A percentile compares a stretch with the other conserved stretches of the same genome.
Conservation (phyloP, 176 grass and related monocot species). For the Calamus simplicifolius region DNA sequence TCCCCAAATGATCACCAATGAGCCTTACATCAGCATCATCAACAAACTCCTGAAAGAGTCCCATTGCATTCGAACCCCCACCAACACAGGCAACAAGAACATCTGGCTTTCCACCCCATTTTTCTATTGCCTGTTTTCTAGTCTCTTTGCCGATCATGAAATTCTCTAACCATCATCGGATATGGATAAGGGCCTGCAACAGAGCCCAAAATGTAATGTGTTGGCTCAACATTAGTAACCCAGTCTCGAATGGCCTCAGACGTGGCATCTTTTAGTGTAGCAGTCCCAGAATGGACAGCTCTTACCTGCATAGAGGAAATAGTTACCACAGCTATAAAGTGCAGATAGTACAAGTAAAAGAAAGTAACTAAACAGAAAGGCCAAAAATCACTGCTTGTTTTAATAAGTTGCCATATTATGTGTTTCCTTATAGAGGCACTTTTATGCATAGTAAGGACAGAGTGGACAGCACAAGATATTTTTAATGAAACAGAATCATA, state of each 20-base stretch:
- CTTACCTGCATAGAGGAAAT: slow-evolving; percentile 48
- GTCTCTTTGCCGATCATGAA: slow-evolving; percentile 94
- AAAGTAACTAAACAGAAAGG: too few species aligned
- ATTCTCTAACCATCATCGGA: slow-evolving; percentile 98
- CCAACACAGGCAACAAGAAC: slow-evolving; percentile 92
- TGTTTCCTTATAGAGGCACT: too few species aligned
- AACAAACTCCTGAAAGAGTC: slow-evolving; percentile 92
- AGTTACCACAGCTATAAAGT: background rate
- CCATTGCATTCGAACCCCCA: slow-evolving; percentile 95
- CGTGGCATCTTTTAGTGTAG: slow-evolving; percentile 93
- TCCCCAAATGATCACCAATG: background rate
- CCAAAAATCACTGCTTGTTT: too few species aligned
- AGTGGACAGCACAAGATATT: too few species aligned
- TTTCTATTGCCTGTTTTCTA: slow-evolving; percentile 75
- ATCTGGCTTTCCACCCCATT: slow-evolving; percentile 86
- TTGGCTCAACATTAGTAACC: slow-evolving; percentile 86
- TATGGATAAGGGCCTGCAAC: slow-evolving; percentile 90
- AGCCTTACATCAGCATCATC: slow-evolving; percentile 76
- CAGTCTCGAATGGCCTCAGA: slow-evolving; percentile 94
- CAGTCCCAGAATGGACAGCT: slow-evolving; percentile 79
- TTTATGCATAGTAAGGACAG: too few species aligned
- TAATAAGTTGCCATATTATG: too few species aligned
- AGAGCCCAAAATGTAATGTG: slow-evolving; percentile 91
- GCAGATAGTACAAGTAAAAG: background rate
- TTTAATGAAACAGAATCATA: too few species aligned